Base-by-base conservation (phyloP, 306 rosid species). In the Quercus cerris region DNA sequence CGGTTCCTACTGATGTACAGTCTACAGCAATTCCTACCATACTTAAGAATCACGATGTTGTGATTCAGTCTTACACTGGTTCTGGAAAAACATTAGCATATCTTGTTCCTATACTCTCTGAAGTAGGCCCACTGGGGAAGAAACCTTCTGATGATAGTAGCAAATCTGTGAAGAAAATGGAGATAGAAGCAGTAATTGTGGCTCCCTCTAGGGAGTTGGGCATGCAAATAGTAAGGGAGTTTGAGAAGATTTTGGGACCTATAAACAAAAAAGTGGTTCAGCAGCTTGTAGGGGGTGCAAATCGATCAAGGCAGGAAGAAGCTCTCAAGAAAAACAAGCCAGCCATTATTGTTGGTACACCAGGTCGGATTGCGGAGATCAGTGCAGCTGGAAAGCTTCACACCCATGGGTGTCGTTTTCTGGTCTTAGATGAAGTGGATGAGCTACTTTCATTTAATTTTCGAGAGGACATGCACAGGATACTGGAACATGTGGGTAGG, bases 231-330 rank as follows among this genome's bases (percentile, higher is more conserved):
- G 99, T 95, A 71, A 87, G 99, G 78, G 99, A 95, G 89, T 79
- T 95, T 76, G 99, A 95, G 89, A 95, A 85, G 89, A 85, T 93
- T 82, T 77, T 93, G 46, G 99, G 99, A 71, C 88, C 84, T 72
- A 86, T 76, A 56, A 81, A 92, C 81, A 93, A 78, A 81, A 90
- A 80, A 77, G 85, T 72, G 10, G 99, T 95, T 81, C 98, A 95
- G 88, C 97, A 95, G 90, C 98, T 95, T 68, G 98, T 95, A 18
- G 99, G 99, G 25, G 99, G 99, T 71, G 99, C 99, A 0, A 95
- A 95, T 75, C 82, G 95, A 62, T 84, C 94, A 1, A 86, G 99
- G 80, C 99, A 95, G 81, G 99, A 95, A 71, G 99, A 95, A 76
- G 99, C 97, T 31, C 87, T 95, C 20, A 95, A 85, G 90, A 95